Evolutionary conservation across 306 rosid species (phyloP).

Genomic region (Citrullus mucosospermus): DNA sequence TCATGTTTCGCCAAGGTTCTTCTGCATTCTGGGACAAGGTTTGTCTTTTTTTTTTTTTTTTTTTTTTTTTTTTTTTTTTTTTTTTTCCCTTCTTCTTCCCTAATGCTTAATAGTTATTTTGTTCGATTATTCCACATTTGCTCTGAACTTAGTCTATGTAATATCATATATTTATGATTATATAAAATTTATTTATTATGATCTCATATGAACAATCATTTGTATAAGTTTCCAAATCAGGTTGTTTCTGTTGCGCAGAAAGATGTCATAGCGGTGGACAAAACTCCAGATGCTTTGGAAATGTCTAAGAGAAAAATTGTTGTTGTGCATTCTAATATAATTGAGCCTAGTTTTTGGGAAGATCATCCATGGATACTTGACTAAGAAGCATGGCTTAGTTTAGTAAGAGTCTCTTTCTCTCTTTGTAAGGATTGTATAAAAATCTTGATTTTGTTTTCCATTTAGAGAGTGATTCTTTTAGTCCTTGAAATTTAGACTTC

Average conservation of each 20-base stretch:
- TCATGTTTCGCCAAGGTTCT: constrained; percentile 66
- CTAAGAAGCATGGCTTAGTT: neutral
- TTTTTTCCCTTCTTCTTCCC: neutral
- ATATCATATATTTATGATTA: neutral
- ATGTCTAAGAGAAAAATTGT: constrained; percentile 20
- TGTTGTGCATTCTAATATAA: constrained; percentile 44
- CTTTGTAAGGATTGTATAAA: neutral
- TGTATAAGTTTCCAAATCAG: neutral
- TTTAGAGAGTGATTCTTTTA: neutral
- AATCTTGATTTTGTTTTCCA: neutral
- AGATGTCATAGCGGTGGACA: neutral
- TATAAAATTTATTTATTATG: neutral
- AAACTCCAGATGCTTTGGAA: neutral
- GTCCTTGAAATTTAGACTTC: neutral
- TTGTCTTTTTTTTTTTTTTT: neutral
- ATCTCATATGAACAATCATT: neutral
- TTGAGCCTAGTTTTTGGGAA: constrained; percentile 47
- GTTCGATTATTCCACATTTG: neutral
- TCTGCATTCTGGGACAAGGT: constrained; percentile 46
- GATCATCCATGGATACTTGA: constrained; percentile 44
- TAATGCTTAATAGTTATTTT: neutral
- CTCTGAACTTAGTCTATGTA: neutral
- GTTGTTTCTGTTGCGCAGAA: neutral
- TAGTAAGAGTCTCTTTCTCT: neutral
- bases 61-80: neutral